phyloP scores from a whole-genome alignment of 306 rosid species.

The Urtica urens region DNA sequence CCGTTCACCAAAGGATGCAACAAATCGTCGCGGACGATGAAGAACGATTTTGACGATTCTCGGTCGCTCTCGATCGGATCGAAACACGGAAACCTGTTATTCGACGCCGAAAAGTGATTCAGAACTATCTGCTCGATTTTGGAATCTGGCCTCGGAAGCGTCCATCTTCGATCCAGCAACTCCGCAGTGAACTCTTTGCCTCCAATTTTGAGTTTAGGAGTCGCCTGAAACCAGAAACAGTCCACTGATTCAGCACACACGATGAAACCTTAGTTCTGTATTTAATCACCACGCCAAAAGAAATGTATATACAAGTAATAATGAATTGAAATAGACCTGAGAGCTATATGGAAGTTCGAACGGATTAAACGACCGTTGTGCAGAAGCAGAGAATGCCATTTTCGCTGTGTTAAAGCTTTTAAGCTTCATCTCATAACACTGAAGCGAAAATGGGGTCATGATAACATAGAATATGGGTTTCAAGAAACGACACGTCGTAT shows the following conservation, averaged over 20 bases:
- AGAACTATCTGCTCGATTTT: slow-evolving; percentile 44
- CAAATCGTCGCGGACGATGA: slow-evolving; percentile 77
- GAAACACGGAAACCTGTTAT: slow-evolving; percentile 25
- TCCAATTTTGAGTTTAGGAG: slow-evolving; percentile 23
- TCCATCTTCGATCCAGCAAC: slow-evolving; percentile 66
- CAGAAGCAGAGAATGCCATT: slow-evolving; percentile 20
- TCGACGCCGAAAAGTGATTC: slow-evolving; percentile 16
- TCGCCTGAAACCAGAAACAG: slow-evolving; percentile 23
- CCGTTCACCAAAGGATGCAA: slow-evolving; percentile 84
- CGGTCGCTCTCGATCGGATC: slow-evolving; percentile 19
- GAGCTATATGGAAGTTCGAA: slow-evolving; percentile 7
- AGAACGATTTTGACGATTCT: slow-evolving; percentile 32
- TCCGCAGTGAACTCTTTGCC: slow-evolving; percentile 41
- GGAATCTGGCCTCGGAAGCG: slow-evolving; percentile 43
- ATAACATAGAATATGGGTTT: too few relatives aligned
- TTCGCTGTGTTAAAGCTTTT: slow-evolving; percentile 14
- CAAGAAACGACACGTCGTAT: too few relatives aligned
- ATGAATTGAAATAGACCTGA: slow-evolving; percentile 21
- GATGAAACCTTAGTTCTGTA: neutral
- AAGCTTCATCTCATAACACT: too few relatives aligned
- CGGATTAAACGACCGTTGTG: slow-evolving; percentile 22
- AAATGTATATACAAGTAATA: neutral
- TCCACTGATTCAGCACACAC: neutral
- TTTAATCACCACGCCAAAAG: neutral
- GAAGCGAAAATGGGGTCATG: too few relatives aligned